A percentile compares a stretch with the other conserved stretches of the same genome.
Evolutionary conservation across 768 basidiomycete species (phyloP).

Genomic region (Artomyces pyxidatus): DNA sequence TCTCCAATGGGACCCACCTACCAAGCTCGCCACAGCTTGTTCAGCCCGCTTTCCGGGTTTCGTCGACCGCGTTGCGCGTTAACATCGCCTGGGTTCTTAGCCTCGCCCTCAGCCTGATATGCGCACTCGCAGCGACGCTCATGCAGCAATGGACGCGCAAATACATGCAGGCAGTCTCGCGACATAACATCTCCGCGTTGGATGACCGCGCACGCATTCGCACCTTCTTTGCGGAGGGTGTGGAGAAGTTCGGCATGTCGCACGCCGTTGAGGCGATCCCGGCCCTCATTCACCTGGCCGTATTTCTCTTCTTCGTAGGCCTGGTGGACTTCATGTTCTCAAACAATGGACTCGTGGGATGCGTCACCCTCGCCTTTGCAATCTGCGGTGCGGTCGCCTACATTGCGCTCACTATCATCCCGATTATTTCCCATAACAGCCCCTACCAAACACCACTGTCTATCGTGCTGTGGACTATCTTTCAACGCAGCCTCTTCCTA

Average conservation of each 20-base stretch:
- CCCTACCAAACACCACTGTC: conserved; percentile 9
- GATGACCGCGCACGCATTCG: conserved; percentile 8
- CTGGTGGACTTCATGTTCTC: neutral
- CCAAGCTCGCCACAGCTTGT: too few species aligned
- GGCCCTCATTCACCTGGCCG: conserved; percentile 3
- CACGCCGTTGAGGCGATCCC: conserved; percentile 5
- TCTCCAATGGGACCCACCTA: neutral
- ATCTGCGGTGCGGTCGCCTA: neutral
- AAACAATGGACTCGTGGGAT: neutral
- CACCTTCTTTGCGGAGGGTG: conserved; percentile 2
- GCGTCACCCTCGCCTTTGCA: neutral
- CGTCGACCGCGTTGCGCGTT: conserved; percentile 2
- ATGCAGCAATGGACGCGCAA: conserved; percentile 14
- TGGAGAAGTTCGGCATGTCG: conserved; percentile 1
- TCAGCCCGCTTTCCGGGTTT: neutral
- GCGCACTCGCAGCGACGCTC: conserved; percentile 5
- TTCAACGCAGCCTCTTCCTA: too few species aligned
- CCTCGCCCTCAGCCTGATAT: conserved; percentile 6
- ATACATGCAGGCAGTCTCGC: conserved; percentile 1
- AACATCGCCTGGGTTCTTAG: conserved; percentile 9
- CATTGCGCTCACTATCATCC: conserved; percentile 4
- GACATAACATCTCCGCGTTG: neutral
- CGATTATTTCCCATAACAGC: conserved; percentile 2
- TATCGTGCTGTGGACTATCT: neutral
- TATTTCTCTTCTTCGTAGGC: conserved; percentile 7